Evolutionary conservation across 2,329 filamentous ascomycete species (phyloP), one percentile per base, ranked within the genome.

Genomic region (Xylariaceae sp.): DNA sequence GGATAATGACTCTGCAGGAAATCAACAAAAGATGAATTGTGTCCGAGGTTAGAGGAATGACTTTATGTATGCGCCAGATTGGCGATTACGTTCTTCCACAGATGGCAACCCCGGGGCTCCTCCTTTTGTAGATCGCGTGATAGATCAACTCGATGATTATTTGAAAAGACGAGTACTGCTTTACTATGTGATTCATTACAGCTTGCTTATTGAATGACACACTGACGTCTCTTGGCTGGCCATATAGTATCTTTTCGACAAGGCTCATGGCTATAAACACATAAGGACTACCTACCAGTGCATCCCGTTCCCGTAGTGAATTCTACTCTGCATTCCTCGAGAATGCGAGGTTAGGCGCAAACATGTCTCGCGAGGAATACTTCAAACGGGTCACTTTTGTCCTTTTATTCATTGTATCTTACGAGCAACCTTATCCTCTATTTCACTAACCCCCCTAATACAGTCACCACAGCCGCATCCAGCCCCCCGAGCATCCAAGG

Each of bases 1-100:
- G 55, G 62, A 61, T 58, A 59, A 61, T 54, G 55, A 60, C 61
- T 63, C 54, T 56, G 52, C 53, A 51, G 49, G 50, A 52, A 51
- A 45, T 46, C 55, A 34, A 54, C 42, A 49, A 45, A 39, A 48
- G 47, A 58, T 22, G 59, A 21, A 53, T 53, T 49, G 56, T 50
- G 56, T 55, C 54, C 49, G 51, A 55, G 54, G 54, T 51, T 48
- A 48, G 48, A 48, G 43, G 49, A 36, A 56, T 54, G 54, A 47
- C 16, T 43, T 50, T 53, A 50, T 58, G 49, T 54, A 48, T 58
- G 54, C 42, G 58, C 52, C 51, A 53, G 50, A 32, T 32, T 53
- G 55, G 54, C 22, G 56, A 51, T 51, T 55, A 53, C 39, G 43
- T 62, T 60, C 54, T 61, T 52, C 47, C 49, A 55, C 54, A 41